A percentile compares a stretch with the other conserved stretches of the same genome.
Conservation (phyloP, 345 rosid species). For the Brassica juncea region DNA sequence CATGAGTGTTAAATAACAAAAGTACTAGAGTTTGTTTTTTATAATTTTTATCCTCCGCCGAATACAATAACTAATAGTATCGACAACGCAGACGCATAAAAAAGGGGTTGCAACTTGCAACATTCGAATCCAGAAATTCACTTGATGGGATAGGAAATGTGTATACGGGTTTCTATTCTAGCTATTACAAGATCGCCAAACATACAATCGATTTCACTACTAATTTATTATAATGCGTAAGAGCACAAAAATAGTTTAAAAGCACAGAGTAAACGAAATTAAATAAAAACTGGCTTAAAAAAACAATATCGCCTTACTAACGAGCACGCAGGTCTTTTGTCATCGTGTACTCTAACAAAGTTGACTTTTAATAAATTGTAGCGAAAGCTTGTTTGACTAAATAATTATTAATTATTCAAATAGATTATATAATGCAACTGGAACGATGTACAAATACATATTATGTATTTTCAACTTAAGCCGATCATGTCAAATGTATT, state of each 20-base stretch:
- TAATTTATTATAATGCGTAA: not conserved
- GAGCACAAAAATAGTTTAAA: not conserved
- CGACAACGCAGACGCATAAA: not conserved
- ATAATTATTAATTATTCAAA: not conserved
- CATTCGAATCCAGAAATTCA: not conserved
- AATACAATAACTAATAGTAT: not conserved
- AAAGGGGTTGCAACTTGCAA: not conserved
- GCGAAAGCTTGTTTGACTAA: not conserved
- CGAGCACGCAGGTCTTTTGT: slow-evolving; percentile 24
- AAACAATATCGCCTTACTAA: slow-evolving; percentile 8
- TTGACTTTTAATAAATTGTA: not conserved
- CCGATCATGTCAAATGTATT: not conserved
- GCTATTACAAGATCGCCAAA: not conserved
- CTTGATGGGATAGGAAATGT: not conserved
- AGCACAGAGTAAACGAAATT: slow-evolving; percentile 12
- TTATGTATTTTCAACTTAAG: not conserved
- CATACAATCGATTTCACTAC: not conserved
- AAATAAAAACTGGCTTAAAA: not conserved
- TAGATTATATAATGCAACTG: not conserved
- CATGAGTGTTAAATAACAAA: not conserved
- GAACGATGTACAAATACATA: not conserved
- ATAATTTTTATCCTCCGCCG: not conserved
- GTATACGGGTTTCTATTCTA: not conserved
- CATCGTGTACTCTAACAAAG: not conserved
- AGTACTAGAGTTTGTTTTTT: not conserved